Evolutionary conservation across 192 early-diverging fungal species (phyloP).

Genomic region (Obelidium mucronatum): DNA sequence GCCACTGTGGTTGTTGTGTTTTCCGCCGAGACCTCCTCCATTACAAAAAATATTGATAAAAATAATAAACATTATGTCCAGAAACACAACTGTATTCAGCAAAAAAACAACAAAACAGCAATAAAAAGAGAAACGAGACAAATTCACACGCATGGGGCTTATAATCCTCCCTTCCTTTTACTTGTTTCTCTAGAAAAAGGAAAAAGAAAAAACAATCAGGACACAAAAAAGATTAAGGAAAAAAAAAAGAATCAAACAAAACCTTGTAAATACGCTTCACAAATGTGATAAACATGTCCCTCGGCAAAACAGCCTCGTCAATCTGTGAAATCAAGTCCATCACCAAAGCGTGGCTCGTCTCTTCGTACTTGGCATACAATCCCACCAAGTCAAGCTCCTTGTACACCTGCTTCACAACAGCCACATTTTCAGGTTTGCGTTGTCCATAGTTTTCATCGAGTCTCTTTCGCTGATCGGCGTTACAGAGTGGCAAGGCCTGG

Average conservation of each 20-base stretch:
- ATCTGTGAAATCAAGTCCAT: conserved; percentile 79
- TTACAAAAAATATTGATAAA: too few relatives aligned
- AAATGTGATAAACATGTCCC: conserved; percentile 87
- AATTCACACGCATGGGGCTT: too few relatives aligned
- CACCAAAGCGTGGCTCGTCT: conserved; percentile 77
- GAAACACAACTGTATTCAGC: too few relatives aligned
- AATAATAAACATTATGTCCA: too few relatives aligned
- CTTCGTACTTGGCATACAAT: conserved; percentile 89
- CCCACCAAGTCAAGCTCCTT: conserved; percentile 78
- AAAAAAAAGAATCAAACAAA: not conserved
- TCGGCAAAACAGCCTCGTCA: conserved; percentile 81
- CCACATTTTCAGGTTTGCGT: conserved; percentile 78
- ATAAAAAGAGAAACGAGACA: too few relatives aligned
- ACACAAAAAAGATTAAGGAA: too few relatives aligned
- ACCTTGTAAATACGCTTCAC: conserved; percentile 96
- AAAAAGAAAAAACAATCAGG: not conserved
- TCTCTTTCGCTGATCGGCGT: conserved; percentile 83
- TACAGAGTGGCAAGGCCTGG: conserved; percentile 81
- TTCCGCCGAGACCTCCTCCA: too few relatives aligned
- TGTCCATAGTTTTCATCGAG: conserved; percentile 93
- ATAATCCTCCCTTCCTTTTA: not conserved
- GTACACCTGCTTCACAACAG: conserved; percentile 86
- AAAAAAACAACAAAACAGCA: too few relatives aligned
- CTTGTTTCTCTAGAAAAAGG: conserved; percentile 6
- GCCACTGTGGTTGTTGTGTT: too few relatives aligned